Conservation (phyloP, 371 early-diverging fungal species). For the Actinomucor elegans region DNA sequence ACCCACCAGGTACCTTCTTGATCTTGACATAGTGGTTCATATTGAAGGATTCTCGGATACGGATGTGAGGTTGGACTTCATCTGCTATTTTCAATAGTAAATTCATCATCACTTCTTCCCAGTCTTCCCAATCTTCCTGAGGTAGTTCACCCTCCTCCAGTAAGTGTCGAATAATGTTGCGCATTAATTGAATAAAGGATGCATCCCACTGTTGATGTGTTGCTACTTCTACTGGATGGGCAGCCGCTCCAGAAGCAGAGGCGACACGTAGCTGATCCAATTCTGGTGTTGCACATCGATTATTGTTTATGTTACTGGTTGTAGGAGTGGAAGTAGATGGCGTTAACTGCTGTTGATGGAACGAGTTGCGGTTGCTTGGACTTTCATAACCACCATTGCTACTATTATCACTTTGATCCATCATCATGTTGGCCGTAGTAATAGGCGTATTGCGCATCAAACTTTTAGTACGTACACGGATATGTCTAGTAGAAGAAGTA, state of each 20-base stretch:
- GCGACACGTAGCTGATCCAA: slow-evolving; percentile 9
- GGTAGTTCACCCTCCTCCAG: slow-evolving; percentile 5
- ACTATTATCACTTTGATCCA: slow-evolving; percentile 2
- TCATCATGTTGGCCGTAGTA: slow-evolving; percentile 12
- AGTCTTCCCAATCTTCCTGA: slow-evolving; percentile 47
- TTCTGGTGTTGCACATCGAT: slow-evolving; percentile 6
- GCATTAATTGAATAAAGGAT: slow-evolving; percentile 14
- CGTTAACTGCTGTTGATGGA: slow-evolving; percentile 8
- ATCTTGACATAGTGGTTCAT: slow-evolving; percentile 89
- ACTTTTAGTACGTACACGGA: slow-evolving; percentile 37
- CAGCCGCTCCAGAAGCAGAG: background rate
- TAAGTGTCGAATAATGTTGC: slow-evolving; percentile 14
- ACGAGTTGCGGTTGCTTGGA: slow-evolving; percentile 2
- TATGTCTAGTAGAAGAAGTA: slow-evolving; percentile 13
- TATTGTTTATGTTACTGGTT: background rate
- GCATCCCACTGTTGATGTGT: slow-evolving; percentile 20
- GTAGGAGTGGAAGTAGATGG: background rate
- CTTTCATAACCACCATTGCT: slow-evolving; percentile 7
- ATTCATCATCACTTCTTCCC: slow-evolving; percentile 75
- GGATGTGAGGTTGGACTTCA: slow-evolving; percentile 67
- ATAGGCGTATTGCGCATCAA: slow-evolving; percentile 41
- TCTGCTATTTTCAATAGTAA: slow-evolving; percentile 66
- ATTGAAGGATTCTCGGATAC: slow-evolving; percentile 80
- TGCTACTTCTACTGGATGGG: background rate
- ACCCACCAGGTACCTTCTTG: slow-evolving; percentile 89